Conservation (phyloP, 2,329 filamentous ascomycete genomes). For the Neopestalotiopsis clavispora region DNA sequence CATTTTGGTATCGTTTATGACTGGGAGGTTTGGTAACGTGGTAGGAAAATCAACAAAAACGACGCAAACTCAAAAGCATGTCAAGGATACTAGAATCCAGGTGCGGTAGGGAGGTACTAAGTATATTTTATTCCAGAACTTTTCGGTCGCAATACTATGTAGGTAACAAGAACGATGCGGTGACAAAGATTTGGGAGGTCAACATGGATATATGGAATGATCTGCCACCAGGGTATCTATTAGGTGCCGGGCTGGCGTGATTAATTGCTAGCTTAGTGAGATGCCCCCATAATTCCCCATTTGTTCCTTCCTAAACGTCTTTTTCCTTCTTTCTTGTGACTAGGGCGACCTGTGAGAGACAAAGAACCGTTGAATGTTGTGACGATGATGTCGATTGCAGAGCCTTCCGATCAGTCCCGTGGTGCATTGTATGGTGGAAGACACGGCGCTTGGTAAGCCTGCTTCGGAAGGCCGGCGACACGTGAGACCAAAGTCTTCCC, state of each 20-base stretch:
- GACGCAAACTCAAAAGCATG: not conserved
- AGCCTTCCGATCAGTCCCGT: conserved; percentile 1
- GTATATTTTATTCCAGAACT: not conserved
- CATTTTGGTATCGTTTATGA: not conserved
- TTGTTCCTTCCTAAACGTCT: too few relatives aligned
- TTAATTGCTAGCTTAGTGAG: not conserved
- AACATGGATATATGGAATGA: not conserved
- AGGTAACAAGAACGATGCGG: not conserved
- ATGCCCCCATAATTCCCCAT: not conserved
- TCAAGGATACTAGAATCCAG: not conserved
- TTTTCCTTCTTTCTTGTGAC: too few relatives aligned
- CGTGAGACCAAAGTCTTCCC: not conserved
- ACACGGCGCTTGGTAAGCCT: not conserved
- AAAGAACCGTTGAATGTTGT: not conserved
- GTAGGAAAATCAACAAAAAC: not conserved
- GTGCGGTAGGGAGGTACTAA: not conserved
- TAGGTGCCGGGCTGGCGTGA: conserved; percentile 11
- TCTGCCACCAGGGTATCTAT: not conserved
- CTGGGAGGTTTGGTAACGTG: too few relatives aligned
- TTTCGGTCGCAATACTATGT: not conserved
- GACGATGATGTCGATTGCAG: not conserved
- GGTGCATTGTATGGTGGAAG: not conserved
- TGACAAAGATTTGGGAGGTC: not conserved
- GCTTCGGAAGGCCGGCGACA: not conserved
- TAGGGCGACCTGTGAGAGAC: not conserved